Conservation (phyloP, 2,329 filamentous ascomycete genomes). For the Plenodomus biglobosus region DNA sequence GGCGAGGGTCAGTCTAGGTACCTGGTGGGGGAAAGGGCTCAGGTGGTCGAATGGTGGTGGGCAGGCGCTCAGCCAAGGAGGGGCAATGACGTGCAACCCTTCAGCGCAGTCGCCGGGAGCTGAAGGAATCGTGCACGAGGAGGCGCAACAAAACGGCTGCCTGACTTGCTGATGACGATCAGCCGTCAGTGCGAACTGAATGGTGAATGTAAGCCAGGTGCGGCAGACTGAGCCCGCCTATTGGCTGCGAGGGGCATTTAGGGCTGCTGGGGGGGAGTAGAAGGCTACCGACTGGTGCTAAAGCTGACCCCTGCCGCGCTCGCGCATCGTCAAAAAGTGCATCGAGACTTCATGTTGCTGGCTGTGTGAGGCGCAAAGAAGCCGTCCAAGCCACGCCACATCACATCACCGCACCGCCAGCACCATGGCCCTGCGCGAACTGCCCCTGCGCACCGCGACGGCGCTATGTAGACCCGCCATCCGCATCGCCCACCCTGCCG, state of each 20-base stretch:
- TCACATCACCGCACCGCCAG: conserved; percentile 13
- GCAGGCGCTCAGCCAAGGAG: conserved; percentile 1
- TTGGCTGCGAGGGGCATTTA: conserved; percentile 8
- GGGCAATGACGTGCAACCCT: neutral
- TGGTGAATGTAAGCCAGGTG: conserved; percentile 7
- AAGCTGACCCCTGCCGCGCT: conserved; percentile 17
- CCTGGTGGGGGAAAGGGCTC: conserved; percentile 1
- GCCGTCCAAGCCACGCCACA: conserved; percentile 11
- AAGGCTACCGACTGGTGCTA: too few relatives aligned
- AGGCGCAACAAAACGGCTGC: neutral
- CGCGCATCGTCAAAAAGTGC: conserved; percentile 17
- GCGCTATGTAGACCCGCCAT: conserved; percentile 29
- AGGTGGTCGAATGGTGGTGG: neutral
- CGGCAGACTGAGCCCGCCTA: conserved; percentile 11
- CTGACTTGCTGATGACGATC: neutral
- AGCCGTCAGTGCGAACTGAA: conserved; percentile 7
- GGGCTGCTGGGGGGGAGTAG: neutral
- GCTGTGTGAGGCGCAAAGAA: too few relatives aligned
- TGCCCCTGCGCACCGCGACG: conserved; percentile 35
- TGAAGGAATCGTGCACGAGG: neutral
- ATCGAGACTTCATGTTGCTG: conserved; percentile 1
- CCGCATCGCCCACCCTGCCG: conserved; percentile 22
- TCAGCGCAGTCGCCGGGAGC: neutral
- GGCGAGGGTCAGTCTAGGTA: too few relatives aligned
- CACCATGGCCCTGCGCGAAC: conserved; percentile 43